These are phyloP conservation scores for Plenodomus biglobosus DNA, from an alignment of 2,329 filamentous ascomycete genomes.

Conservation along the genomic window DNA sequence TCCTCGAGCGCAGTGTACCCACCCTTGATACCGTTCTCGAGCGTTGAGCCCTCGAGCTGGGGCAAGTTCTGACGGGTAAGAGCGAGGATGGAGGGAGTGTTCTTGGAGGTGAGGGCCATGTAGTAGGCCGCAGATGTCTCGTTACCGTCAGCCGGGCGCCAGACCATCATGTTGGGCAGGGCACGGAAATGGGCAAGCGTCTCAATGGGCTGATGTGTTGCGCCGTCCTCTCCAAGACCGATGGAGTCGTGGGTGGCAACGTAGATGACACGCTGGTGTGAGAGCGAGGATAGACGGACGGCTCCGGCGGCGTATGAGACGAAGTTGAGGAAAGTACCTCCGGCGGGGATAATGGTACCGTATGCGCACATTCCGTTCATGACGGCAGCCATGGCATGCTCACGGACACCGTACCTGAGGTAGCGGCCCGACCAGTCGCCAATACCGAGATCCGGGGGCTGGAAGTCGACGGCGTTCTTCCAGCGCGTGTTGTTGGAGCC, in stretches of 20 bases:
- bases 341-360: conserved; percentile 89
- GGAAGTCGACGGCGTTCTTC: conserved; percentile 97
- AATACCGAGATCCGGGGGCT: conserved; percentile 81
- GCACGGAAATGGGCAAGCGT: conserved; percentile 98
- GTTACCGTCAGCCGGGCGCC: conserved; percentile 97
- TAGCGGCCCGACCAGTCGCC: conserved; percentile 92
- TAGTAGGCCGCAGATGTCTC: conserved; percentile 99
- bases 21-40: conserved; percentile 90
- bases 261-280: conserved; percentile 89
- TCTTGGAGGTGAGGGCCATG: conserved; percentile 83
- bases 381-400: conserved; percentile 89
- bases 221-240: conserved; percentile 96
- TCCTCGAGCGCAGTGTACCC: conserved; percentile 88
- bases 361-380: conserved; percentile 96
- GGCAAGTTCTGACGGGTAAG: conserved; percentile 98
- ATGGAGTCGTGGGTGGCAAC: conserved; percentile 99
- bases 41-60: conserved; percentile 90
- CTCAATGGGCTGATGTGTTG: conserved; percentile 99
- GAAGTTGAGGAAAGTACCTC: conserved; percentile 99
- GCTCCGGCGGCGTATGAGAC: conserved; percentile 96
- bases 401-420: conserved; percentile 86
- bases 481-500: conserved; percentile 98
- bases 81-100: conserved; percentile 89
- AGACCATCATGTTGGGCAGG: conserved; percentile 98
- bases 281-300: conserved; percentile 89